Evolutionary conservation across 2,329 filamentous ascomycete species (phyloP).

Genomic region (Fusarium paranaense): DNA sequence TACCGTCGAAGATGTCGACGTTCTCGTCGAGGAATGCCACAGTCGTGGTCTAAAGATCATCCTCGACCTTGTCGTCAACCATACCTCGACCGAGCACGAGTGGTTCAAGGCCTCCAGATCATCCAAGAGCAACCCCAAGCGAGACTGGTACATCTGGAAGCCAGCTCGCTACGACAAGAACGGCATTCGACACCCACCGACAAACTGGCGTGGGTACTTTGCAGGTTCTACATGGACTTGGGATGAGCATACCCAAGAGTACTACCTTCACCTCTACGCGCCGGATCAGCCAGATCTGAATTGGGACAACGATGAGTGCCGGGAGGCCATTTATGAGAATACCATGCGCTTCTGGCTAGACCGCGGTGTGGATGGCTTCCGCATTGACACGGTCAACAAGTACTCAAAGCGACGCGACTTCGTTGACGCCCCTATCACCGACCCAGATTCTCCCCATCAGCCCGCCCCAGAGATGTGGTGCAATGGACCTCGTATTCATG

Average conservation of each 20-base stretch:
- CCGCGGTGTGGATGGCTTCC: conserved; percentile 75
- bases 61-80: conserved; percentile 48
- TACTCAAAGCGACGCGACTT: conserved; percentile 65
- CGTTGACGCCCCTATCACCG: conserved; percentile 61
- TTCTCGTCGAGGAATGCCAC: conserved; percentile 69
- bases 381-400: conserved; percentile 75
- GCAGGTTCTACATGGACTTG: conserved; percentile 70
- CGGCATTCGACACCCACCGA: conserved; percentile 58
- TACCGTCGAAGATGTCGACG: conserved; percentile 72
- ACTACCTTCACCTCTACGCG: conserved; percentile 76
- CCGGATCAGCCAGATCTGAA: conserved; percentile 80
- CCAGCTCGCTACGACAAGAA: conserved; percentile 50
- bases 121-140: conserved; percentile 60
- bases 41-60: conserved; percentile 43
- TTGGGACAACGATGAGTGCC: conserved; percentile 74
- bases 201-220: conserved; percentile 58
- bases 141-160: conserved; percentile 69
- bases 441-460: conserved; percentile 52
- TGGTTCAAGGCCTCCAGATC: conserved; percentile 69
- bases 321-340: conserved; percentile 70
- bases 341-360: conserved; percentile 83
- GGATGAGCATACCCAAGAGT: conserved; percentile 74
- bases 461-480: conserved; percentile 64
- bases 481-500: conserved; percentile 72
- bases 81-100: conserved; percentile 55